Conservation (phyloP, 2,329 filamentous ascomycete species). For the Aspergillus cejpii region DNA sequence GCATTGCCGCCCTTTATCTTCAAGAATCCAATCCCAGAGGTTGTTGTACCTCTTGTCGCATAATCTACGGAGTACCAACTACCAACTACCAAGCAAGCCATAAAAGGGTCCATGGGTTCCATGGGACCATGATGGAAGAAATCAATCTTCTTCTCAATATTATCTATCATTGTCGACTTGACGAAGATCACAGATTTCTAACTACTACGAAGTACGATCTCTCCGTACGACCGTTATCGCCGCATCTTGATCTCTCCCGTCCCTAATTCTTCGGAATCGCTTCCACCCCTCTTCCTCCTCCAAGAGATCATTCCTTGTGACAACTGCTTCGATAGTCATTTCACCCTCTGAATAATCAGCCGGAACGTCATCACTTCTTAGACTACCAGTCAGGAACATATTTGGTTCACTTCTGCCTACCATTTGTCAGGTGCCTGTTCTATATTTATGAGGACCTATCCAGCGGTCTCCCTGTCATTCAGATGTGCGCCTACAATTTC, state of each 20-base stretch:
- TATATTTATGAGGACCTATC: conserved; percentile 15
- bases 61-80: background rate
- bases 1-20: background rate
- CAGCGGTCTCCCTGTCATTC: conserved; percentile 2
- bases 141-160: background rate
- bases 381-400: background rate
- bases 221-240: background rate
- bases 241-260: background rate
- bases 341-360: background rate
- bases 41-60: background rate
- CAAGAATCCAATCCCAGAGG: no score
- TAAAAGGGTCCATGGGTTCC: background rate
- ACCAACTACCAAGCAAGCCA: background rate
- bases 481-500: conserved; percentile 8
- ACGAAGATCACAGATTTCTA: background rate
- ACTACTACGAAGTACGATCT: background rate
- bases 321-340: background rate
- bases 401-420: conserved; percentile 14
- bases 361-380: background rate
- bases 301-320: background rate
- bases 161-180: no score
- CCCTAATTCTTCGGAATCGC: background rate
- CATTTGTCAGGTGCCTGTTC: conserved; percentile 5
- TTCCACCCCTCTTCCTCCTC: background rate
- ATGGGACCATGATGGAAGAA: background rate